These are phyloP conservation scores for Lophium mytilinum DNA, from an alignment of 495 filamentous ascomycete genomes.

Conservation along the genomic window DNA sequence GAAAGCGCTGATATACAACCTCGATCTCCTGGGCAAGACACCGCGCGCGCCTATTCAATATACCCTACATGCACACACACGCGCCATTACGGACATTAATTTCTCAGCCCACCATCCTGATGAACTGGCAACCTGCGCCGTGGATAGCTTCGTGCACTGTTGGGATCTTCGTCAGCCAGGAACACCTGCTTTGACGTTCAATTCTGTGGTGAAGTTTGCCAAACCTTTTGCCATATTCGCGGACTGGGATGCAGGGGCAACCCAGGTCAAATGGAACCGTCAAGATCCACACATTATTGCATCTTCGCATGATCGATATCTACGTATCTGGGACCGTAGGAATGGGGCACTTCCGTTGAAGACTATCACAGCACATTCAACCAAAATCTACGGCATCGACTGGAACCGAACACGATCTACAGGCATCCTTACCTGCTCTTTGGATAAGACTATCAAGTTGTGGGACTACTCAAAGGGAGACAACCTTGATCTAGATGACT, in stretches of 20 bases:
- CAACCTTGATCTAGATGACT: slow-evolving; percentile 31
- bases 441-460: slow-evolving; percentile 89
- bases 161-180: slow-evolving; percentile 79
- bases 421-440: slow-evolving; percentile 74
- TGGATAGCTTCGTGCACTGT: slow-evolving; percentile 88
- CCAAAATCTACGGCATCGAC: slow-evolving; percentile 92
- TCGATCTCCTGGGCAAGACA: slow-evolving; percentile 55
- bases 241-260: slow-evolving; percentile 91
- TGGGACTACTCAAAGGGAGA: slow-evolving; percentile 64
- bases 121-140: slow-evolving; percentile 78
- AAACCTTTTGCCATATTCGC: slow-evolving; percentile 46
- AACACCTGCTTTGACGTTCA: slow-evolving; percentile 57
- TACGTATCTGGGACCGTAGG: slow-evolving; percentile 86
- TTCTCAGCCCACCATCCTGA: slow-evolving; percentile 91
- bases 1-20: slow-evolving; percentile 91
- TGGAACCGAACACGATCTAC: slow-evolving; percentile 74
- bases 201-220: not conserved
- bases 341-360: slow-evolving; percentile 70
- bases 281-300: slow-evolving; percentile 78
- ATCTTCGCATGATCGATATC: slow-evolving; percentile 77
- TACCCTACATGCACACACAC: slow-evolving; percentile 79
- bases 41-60: slow-evolving; percentile 74
- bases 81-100: slow-evolving; percentile 95
- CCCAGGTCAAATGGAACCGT: slow-evolving; percentile 92
- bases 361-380: slow-evolving; percentile 82